Percentiles rank a stretch among this genome's conserved stretches.
phyloP scores from a whole-genome alignment of 2,329 filamentous ascomycete species.

The Pseudocercospora fuligena region DNA sequence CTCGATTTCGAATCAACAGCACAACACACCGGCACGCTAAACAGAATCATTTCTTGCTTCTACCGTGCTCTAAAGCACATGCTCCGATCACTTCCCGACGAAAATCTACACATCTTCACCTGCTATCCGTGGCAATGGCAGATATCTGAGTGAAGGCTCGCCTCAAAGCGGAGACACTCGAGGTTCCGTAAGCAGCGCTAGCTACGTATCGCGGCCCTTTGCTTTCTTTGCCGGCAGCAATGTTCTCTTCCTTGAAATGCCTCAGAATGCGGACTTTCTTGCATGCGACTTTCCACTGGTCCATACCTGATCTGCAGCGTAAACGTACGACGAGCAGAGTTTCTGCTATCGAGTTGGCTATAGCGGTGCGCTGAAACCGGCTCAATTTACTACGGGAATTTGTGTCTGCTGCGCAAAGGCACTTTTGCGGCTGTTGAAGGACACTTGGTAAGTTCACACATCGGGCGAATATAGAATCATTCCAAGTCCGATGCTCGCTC shows the following conservation, averaged over 20 bases:
- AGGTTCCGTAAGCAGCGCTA: conserved; percentile 1
- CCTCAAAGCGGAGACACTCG: background rate
- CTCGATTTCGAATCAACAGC: background rate
- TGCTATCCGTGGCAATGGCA: background rate
- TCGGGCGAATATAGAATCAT: background rate
- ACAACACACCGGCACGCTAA: background rate
- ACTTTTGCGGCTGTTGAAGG: background rate
- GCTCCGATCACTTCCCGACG: background rate
- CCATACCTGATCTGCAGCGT: background rate
- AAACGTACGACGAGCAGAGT: background rate
- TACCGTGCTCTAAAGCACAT: background rate
- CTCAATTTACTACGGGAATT: background rate
- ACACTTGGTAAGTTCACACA: background rate
- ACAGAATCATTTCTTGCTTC: background rate
- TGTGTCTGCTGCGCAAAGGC: background rate
- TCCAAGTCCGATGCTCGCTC: background rate
- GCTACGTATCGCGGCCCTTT: background rate
- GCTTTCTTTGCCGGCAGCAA: background rate
- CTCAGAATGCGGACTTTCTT: background rate
- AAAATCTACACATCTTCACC: background rate
- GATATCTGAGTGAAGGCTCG: background rate
- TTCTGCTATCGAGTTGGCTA: background rate
- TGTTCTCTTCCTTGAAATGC: background rate
- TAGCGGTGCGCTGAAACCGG: conserved; percentile 2
- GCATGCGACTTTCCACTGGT: background rate